Evolutionary conservation across 768 basidiomycete genomes (phyloP), one percentile per base, ranked within the genome.

Genomic region (Rhizopogon vinicolor): DNA sequence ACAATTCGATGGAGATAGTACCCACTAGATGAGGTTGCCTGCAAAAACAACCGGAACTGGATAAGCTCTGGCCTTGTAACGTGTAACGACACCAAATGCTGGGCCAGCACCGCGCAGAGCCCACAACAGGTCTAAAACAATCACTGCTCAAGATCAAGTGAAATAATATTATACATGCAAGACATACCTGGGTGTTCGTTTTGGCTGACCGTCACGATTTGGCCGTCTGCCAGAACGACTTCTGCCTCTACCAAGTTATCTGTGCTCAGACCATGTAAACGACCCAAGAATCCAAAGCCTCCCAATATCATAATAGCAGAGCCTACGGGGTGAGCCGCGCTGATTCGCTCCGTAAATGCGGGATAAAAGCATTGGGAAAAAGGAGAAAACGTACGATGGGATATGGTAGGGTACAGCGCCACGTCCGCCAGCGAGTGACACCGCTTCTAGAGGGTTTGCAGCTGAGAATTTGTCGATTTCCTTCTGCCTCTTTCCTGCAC

Each of bases 191-290:
- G 78, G 65, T 90, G 73, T 41, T 87, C 85, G 5, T 79, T 77
- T 63, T 93, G 85, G 59, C 79, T 91, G 6, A 87, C 82, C 56
- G 87, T 78, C 19, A 93, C 79, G 44, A 97, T 88, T n/a, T 83
- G 75, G 5, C 94, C 94, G 69, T 96, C 92, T 4, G 93, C 89
- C 16, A 94, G 78, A 2, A 97, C 94, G 72, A 94, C 86, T 70
- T 98, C 94, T 0, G 89, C 88, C 64, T 97, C 93, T 5, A 95
- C 88, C 25, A 96, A 73, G 65, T 89, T 91, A 68, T 98, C 94
- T 65, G 93, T 82, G 56, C 91, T 93, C 53, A 97, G 75, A 6
- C 94, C 94, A 58, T 87, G 82, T 61, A 93, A 71, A 51, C 94
- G 80, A 51, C 90, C 86, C 43, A 94, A 75, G 73, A 96, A 86